Base-by-base conservation (phyloP, 331 rosid genomes). In the Acacia concinna region DNA sequence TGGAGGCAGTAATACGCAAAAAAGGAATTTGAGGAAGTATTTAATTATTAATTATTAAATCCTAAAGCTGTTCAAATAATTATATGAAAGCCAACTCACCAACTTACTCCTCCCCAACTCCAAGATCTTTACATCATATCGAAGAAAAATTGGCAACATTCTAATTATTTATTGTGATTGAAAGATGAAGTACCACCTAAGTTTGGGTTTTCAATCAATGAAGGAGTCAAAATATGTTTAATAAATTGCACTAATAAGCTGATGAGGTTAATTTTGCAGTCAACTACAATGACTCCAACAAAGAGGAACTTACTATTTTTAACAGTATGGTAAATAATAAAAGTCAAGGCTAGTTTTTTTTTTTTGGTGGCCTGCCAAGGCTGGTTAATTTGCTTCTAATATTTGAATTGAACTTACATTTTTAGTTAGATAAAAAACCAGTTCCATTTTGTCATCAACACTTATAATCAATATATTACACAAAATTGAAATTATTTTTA, bases 61-160 rank as follows among this genome's bases (percentile, higher is more conserved):
- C 30, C 30, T 8, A 20, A 54, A 28, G 40, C 15, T 20, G 40
- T 68, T 83, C 64, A 73, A 41, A 46, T 62, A 52, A 68, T 51
- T 51, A 74, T 75, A 56, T 75, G 84, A 79, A 34, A 62, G 20
- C 68, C 72, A 75, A 79, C 81, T 27, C 54, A 63, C 46, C 74
- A 84, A 52, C 87, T 43, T 44, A 41, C 72, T 70, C 81, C 76
- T 68, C 57, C 67, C 72, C 63, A 40, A 59, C 66, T 59, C 71
- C 54, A 32, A 68, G 79, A 69, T 79, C 75, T 52, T 64, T 71
- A 84, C 84, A 70, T 68, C 76, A 79, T 84, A 76, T 83, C 84
- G 66, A 69, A 62, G 84, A n/a, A 69, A 64, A 75, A 79, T 63
- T 75, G 87, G 70, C 76, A 70, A 47, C 76, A 79, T 75, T 62